Percentiles rank a stretch among this genome's conserved stretches.
These are phyloP conservation scores for Cajanus cajan DNA, from an alignment of 306 rosid species.

Conservation along the genomic window DNA sequence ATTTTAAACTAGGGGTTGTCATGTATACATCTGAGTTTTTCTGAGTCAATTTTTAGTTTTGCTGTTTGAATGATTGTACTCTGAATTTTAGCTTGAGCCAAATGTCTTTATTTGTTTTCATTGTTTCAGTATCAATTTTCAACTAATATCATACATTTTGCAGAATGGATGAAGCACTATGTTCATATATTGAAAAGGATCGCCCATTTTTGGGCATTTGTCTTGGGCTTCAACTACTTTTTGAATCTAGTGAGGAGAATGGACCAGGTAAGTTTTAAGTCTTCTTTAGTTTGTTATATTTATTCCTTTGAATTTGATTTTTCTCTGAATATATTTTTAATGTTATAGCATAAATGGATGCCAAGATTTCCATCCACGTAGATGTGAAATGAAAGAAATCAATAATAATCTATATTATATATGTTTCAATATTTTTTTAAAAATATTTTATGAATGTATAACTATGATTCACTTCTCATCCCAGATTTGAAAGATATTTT, in stretches of 20 bases:
- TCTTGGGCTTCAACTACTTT: conserved; percentile 96
- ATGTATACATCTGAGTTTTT: not conserved
- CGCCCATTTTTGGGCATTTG: conserved; percentile 93
- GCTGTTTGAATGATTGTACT: not conserved
- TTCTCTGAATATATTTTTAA: not conserved
- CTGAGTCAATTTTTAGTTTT: not conserved
- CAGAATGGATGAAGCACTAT: conserved; percentile 91
- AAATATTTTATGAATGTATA: not conserved
- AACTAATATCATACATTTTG: conserved; percentile 27
- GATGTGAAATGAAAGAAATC: conserved; percentile 1
- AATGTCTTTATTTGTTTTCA: not conserved
- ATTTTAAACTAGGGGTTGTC: not conserved
- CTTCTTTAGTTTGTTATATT: not conserved
- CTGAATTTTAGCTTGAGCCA: not conserved
- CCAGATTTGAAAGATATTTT: not conserved
- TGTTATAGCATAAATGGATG: not conserved
- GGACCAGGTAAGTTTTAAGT: conserved; percentile 65
- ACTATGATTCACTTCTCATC: not conserved
- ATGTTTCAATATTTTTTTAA: not conserved
- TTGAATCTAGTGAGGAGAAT: conserved; percentile 92
- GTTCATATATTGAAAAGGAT: conserved; percentile 76
- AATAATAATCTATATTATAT: not conserved
- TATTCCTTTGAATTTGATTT: not conserved
- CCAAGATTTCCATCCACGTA: not conserved
- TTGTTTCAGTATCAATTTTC: not conserved